Evolutionary conservation across 345 rosid species (phyloP).

Genomic region (Euphorbia peplus): DNA sequence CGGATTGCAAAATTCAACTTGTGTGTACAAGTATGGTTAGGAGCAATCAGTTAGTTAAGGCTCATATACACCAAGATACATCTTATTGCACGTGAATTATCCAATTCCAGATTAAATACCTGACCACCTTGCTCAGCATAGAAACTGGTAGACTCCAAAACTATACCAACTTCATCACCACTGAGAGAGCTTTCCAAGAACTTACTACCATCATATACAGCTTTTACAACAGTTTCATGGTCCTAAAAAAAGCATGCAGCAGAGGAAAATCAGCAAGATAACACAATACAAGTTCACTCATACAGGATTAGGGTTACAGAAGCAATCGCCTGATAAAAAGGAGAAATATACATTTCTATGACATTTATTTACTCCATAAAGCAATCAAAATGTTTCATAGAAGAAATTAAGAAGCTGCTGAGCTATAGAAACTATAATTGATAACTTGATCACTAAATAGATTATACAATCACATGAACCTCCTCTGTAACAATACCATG

Average conservation of each 20-base stretch:
- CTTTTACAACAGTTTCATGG: slow-evolving; percentile 64
- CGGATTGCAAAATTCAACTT: slow-evolving; percentile 94
- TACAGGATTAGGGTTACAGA: not conserved
- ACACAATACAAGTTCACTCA: not conserved
- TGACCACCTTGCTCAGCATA: slow-evolving; percentile 99
- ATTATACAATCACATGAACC: too few species aligned
- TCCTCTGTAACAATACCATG: too few species aligned
- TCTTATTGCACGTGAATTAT: too few species aligned
- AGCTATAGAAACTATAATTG: too few species aligned
- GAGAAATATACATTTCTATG: not conserved
- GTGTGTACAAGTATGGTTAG: slow-evolving; percentile 95
- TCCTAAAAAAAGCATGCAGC: slow-evolving; percentile 40
- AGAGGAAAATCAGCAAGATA: slow-evolving; percentile 7
- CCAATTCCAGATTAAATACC: too few species aligned
- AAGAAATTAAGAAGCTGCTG: too few species aligned
- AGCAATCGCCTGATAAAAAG: not conserved
- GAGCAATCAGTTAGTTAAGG: slow-evolving; percentile 53
- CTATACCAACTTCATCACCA: slow-evolving; percentile 64
- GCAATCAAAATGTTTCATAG: too few species aligned
- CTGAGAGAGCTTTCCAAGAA: slow-evolving; percentile 48
- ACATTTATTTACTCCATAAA: not conserved
- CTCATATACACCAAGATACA: too few species aligned
- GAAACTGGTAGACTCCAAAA: slow-evolving; percentile 77
- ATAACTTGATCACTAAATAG: too few species aligned
- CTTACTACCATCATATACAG: slow-evolving; percentile 78